Evolutionary conservation across 2,329 filamentous ascomycete genomes (phyloP).

Genomic region (Sarocladiaceae sp.): DNA sequence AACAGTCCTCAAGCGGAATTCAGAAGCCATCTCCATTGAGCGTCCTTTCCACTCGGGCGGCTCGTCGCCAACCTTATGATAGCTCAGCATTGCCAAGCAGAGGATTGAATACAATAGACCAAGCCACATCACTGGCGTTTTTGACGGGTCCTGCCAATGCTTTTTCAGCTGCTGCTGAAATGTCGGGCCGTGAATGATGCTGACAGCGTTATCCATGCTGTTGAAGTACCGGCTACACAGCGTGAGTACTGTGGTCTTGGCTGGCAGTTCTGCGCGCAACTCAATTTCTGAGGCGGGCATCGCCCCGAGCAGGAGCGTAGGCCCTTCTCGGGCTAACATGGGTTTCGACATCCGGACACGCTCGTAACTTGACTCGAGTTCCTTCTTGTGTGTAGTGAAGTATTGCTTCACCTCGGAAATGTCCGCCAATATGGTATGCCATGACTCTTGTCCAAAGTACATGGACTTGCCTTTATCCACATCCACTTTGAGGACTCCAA

Average conservation of each 20-base stretch:
- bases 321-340: conserved; percentile 53
- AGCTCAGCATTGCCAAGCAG: conserved; percentile 71
- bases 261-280: conserved; percentile 71
- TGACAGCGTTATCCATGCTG: conserved; percentile 63
- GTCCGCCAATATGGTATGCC: conserved; percentile 72
- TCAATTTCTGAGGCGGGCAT: conserved; percentile 67
- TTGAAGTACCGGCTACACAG: conserved; percentile 89
- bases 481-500: conserved; percentile 80
- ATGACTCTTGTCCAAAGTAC: conserved; percentile 78
- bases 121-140: conserved; percentile 71
- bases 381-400: conserved; percentile 79
- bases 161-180: conserved; percentile 66
- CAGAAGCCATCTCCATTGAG: conserved; percentile 50
- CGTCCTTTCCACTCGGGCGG: conserved; percentile 70
- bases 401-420: conserved; percentile 93
- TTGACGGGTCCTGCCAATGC: conserved; percentile 66
- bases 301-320: conserved; percentile 73
- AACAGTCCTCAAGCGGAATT: conserved; percentile 66
- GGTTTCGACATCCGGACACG: conserved; percentile 66
- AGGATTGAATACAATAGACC: conserved; percentile 71
- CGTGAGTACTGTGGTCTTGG: conserved; percentile 75
- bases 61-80: conserved; percentile 73
- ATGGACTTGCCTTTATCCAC: conserved; percentile 69
- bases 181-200: conserved; percentile 74
- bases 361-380: conserved; percentile 75